Base-by-base conservation (phyloP, 768 basidiomycete species). In the Termitomyces sp. region DNA sequence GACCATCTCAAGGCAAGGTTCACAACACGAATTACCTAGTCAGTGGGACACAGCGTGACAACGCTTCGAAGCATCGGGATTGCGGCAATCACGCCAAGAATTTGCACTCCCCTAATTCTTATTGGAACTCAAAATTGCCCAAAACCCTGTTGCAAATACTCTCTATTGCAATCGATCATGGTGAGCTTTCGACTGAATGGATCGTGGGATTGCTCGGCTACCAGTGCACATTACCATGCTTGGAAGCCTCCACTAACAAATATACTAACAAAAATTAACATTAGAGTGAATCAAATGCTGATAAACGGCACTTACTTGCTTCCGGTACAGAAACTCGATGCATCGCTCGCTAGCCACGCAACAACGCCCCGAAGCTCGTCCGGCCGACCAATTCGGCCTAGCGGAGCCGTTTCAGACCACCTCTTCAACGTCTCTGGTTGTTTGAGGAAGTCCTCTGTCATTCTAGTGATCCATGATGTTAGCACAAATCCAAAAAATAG, bases 271-370 rank as follows among this genome's bases (percentile, higher is more conserved):
- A 67, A 46, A 69, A 12, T 19, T 2, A 19, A 30, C 8, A 2
- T 11, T 16, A n/a, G 14, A 16, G n/a, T n/a, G 7, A 44, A 23
- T 14, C 14, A 19, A 30, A 21, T 27, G 2, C 17, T 3, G 19
- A 23, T 21, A 16, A 44, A 5, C 3, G 2, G 11, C 19, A 49
- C 87, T 59, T 62, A 89, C 88, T 89, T 86, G 84, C 86, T 88
- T 2, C 88, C 87, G 0, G 89, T 90, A 66, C 86, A 88, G 66
- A 85, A 91, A 39, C 80, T 86, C 7, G 85, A 86, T 46, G 88
- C 88, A 57, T 89, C 86, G 60, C 82, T 82, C 23, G 87, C 84
- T 9, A 91, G 70, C 88, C 88, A 91, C 0, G 79, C 69, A 41
- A 80, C 75, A 0, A 87, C 86, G 1, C 89, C 89, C 3, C 89